A percentile compares a stretch with the other conserved stretches of the same genome.
Evolutionary conservation across 768 basidiomycete species (phyloP).

Genomic region (Hemileccinum impolitum): DNA sequence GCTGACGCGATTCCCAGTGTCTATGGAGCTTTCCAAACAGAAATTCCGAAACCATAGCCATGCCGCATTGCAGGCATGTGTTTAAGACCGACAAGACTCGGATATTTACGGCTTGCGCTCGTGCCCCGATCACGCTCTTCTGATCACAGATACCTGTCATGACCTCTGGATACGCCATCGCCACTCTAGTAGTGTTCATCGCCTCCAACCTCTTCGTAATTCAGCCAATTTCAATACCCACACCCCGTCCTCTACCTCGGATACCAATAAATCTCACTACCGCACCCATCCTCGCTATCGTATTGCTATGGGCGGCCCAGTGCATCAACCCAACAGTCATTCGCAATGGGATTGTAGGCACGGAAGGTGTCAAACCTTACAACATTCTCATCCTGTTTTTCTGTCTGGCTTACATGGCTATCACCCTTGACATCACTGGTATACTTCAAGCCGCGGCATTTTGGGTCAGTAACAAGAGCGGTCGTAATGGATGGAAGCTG

Average conservation of each 20-base stretch:
- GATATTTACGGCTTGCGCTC: no score
- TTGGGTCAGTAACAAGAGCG: slow-evolving; percentile 81
- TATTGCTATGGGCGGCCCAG: slow-evolving; percentile 52
- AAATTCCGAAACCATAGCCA: no score
- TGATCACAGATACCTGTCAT: slow-evolving; percentile 24
- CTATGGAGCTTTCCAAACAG: no score
- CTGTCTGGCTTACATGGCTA: slow-evolving; percentile 88
- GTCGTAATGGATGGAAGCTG: slow-evolving; percentile 62
- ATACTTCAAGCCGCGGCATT: slow-evolving; percentile 84
- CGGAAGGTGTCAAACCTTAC: slow-evolving; percentile 79
- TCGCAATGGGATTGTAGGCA: slow-evolving; percentile 77
- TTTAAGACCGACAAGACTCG: no score
- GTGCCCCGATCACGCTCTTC: not conserved
- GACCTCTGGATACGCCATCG: slow-evolving; percentile 45
- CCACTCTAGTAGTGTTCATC: slow-evolving; percentile 51
- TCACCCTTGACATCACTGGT: slow-evolving; percentile 88
- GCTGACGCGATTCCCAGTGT: no score
- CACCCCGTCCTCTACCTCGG: slow-evolving; percentile 30
- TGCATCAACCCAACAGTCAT: slow-evolving; percentile 49
- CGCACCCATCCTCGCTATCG: slow-evolving; percentile 51
- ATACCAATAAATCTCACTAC: slow-evolving; percentile 49
- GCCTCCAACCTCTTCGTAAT: slow-evolving; percentile 53
- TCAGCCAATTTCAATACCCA: slow-evolving; percentile 40
- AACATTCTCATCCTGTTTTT: slow-evolving; percentile 93
- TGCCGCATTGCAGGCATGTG: no score